Evolutionary conservation across 192 early-diverging fungal species (phyloP).

Genomic region (Backusella parvicylindrica): DNA sequence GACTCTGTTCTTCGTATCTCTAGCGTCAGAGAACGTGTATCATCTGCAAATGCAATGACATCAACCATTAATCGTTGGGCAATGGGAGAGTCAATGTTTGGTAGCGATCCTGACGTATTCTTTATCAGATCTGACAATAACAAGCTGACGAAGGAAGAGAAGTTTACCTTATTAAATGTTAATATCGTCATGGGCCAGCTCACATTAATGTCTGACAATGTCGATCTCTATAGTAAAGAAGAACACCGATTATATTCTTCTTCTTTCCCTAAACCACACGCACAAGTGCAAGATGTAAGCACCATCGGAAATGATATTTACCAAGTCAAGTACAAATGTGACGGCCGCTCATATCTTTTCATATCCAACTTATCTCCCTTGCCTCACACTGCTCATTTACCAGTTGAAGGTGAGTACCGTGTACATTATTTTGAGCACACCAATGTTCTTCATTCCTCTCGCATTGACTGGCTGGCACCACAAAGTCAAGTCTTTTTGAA

Average conservation of each 20-base stretch:
- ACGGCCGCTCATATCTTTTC: conserved; percentile 8
- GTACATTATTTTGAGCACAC: conserved; percentile 20
- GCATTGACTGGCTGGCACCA: conserved; percentile 5
- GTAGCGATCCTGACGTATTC: conserved; percentile 50
- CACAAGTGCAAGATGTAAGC: not conserved
- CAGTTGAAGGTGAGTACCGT: not conserved
- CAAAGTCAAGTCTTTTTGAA: not conserved
- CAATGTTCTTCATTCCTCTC: conserved; percentile 14
- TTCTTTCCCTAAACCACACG: conserved; percentile 22
- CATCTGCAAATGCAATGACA: conserved; percentile 41
- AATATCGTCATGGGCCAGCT: conserved; percentile 28
- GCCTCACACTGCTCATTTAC: not conserved
- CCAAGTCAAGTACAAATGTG: conserved; percentile 10
- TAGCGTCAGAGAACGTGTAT: conserved; percentile 45
- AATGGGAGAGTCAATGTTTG: conserved; percentile 37
- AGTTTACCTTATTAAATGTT: conserved; percentile 20
- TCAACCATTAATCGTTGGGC: conserved; percentile 48
- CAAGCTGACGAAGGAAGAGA: conserved; percentile 26
- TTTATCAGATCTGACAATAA: conserved; percentile 37
- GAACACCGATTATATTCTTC: conserved; percentile 28
- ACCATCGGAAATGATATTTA: conserved; percentile 15
- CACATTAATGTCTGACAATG: conserved; percentile 34
- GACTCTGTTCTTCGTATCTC: conserved; percentile 40
- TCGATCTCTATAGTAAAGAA: conserved; percentile 14
- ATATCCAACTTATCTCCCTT: conserved; percentile 20